Base-by-base conservation (phyloP, 768 basidiomycete genomes). In the Boletus bicolor region DNA sequence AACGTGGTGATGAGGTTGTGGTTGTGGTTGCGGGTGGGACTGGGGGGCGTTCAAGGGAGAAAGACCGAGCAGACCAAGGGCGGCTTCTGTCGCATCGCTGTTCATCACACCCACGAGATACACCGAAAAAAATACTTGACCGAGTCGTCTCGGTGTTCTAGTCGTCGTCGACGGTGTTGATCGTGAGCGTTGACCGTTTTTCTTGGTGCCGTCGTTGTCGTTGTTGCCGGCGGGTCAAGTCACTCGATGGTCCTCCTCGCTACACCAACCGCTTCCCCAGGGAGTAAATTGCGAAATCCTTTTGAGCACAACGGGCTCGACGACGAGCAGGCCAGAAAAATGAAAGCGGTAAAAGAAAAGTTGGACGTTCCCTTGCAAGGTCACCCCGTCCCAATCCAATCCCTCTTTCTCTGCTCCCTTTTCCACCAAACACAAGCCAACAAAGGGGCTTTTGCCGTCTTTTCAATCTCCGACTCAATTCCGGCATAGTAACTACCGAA, bases 71-170 rank as follows among this genome's bases (percentile, higher is more conserved):
- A 84, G 73, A 67, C 81, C 82, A 54, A 84, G 78, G 39, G 80
- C 80, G 53, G 82, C 82, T 70, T 83, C 82, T 64, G 77, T 76
- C 62, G 79, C 81, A 80, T 83, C 82, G 73, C 70, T 77, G 67
- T 73, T 74, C 77, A 78, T 79, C 68, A 68, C 64, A 61, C 57
- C 54, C 39, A 35, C 47, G 19, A 44, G 39, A 55, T 49, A 56
- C 47, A 52, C 53, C 54, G 37, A 57, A 38, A 49, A 53, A 49
- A 57, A 55, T 4, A 15, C 21, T 51, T 43, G 56, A 45, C 26
- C 36, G 43, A 2, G 48, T 53, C 56, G 59, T 39, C 39, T 26
- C 12, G 43, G 58, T 34, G 41, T 49, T n/a, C 52, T 14, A 50
- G 56, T 59, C 48, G 55, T 46, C 38, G 59, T 38, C 35, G 53